Evolutionary conservation across 441 rosid species (phyloP), one percentile per base, ranked within the genome.

Genomic region (Flueggea neowawraea): DNA sequence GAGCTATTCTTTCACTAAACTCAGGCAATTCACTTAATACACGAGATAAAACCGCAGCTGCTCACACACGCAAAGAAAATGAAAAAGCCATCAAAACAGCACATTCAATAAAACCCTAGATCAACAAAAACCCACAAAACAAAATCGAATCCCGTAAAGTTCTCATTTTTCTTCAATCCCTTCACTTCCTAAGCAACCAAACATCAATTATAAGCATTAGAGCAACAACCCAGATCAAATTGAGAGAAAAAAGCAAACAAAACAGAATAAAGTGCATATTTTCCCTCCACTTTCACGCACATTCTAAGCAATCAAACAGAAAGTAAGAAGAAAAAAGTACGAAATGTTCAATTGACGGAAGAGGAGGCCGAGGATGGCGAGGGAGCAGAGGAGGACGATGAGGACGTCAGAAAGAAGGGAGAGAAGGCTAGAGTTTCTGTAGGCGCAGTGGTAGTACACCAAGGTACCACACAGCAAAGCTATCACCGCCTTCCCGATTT

Each of bases 281-380:
- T 36, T 36, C 9, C 41, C 1, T 36, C 41, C 41, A 36, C 41
- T 36, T 5, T 5, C 41, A 36, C 0, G 41, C 41, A 36, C 1
- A 36, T 36, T 36, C 41, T 5, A 36, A 8, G 6, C 6, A 36
- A 36, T 8, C 41, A 36, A 36, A 36, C 41, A 13, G n/a, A 43
- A 31, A n/a, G 49, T 16, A 36, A 16, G 48, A 10, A 6, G 52
- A 17, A 16, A 32, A 10, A 15, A 17, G 15, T 73, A 91, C 96
- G 95, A 87, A 56, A 93, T 84, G 79, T 85, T 89, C 79, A 89
- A 78, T 67, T 87, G 97, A 61, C 96, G 99, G 39, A 91, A 91
- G 62, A 94, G 96, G 28, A 94, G 96, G 70, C 99, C 99, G 55
- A 94, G 97, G 64, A 94, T 89, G 68, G 99, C 99, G 69, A 91